Conservation (phyloP, 495 filamentous ascomycete species). For the Lophiostoma macrostomum region DNA sequence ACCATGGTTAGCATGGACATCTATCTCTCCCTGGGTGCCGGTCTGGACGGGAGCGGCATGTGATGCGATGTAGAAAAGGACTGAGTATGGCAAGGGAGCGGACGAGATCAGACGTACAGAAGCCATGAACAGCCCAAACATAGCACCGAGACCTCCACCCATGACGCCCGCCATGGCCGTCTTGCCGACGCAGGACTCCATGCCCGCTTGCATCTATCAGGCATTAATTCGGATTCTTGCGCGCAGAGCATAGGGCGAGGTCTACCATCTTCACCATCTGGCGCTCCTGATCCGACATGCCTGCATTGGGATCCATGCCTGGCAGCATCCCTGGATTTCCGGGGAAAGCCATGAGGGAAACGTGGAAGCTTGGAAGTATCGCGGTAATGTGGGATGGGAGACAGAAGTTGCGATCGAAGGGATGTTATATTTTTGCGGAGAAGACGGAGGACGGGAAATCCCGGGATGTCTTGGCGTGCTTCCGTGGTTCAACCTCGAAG, state of each 20-base stretch:
- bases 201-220: constrained; percentile 31
- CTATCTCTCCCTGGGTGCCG: no score
- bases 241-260: neutral
- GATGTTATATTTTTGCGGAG: constrained; percentile 19
- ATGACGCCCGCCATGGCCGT: constrained; percentile 34
- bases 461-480: constrained; percentile 16
- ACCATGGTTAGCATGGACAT: no score
- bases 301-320: constrained; percentile 24
- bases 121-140: constrained; percentile 36
- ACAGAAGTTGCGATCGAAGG: neutral
- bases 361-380: neutral
- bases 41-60: no score
- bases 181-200: constrained; percentile 33
- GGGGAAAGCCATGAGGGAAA: constrained; percentile 23
- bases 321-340: constrained; percentile 5
- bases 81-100: neutral
- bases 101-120: constrained; percentile 5
- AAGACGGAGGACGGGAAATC: constrained; percentile 17
- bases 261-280: constrained; percentile 33
- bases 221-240: neutral
- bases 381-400: neutral
- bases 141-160: constrained; percentile 32
- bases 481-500: neutral
- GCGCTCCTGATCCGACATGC: constrained; percentile 30
- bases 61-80: neutral